Conservation (phyloP, 441 rosid species). For the Aquilaria agallochum region DNA sequence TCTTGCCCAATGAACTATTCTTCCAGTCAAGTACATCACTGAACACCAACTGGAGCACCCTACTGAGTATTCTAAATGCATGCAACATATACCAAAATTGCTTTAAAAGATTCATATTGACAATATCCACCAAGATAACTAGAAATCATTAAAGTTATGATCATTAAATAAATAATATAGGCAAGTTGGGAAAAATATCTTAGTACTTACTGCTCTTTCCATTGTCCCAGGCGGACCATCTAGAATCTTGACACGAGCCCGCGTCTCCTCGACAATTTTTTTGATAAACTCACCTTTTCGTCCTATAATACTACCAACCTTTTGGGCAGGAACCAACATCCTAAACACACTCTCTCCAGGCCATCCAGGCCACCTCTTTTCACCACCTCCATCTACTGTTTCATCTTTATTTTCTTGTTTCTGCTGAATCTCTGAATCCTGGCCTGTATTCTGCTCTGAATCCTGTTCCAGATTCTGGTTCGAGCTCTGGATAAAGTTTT, state of each 20-base stretch:
- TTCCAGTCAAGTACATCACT: too few species aligned
- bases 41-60: too few species aligned
- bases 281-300: constrained; percentile 97
- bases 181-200: neutral
- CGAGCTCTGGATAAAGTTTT: constrained; percentile 17
- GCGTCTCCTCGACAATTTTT: constrained; percentile 96
- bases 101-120: too few species aligned
- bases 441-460: constrained; percentile 26
- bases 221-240: constrained; percentile 99
- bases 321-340: constrained; percentile 97
- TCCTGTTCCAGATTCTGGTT: constrained; percentile 31
- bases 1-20: too few species aligned
- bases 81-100: too few species aligned
- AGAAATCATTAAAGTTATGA: constrained; percentile 10
- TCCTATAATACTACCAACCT: constrained; percentile 98
- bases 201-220: constrained; percentile 93
- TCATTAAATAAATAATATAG: too few species aligned
- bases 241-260: constrained; percentile 95
- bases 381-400: constrained; percentile 44
- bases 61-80: too few species aligned
- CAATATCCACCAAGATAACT: constrained; percentile 1
- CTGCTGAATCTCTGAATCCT: constrained; percentile 30
- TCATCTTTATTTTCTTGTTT: constrained; percentile 40
- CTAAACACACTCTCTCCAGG: constrained; percentile 99
- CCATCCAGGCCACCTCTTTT: constrained; percentile 99